These are phyloP conservation scores for Corynascus novoguineensis DNA, from an alignment of 495 filamentous ascomycete genomes.

Conservation along the genomic window DNA sequence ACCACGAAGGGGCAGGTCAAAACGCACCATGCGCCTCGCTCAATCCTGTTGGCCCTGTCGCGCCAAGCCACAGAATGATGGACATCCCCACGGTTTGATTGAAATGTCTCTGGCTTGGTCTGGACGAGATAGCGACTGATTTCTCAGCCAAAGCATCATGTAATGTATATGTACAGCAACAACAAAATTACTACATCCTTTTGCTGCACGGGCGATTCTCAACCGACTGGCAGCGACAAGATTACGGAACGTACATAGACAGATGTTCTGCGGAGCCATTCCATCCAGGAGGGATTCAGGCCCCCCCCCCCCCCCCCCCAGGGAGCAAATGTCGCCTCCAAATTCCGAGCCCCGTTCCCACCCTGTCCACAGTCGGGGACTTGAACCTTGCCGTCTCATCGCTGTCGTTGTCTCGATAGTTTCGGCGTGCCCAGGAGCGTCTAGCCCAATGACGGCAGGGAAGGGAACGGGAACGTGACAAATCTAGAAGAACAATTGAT, in stretches of 20 bases:
- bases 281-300: constrained; percentile 1
- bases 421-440: no score
- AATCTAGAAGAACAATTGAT: no score
- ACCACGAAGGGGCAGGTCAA: background rate
- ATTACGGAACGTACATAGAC: no score
- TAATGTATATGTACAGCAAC: no score
- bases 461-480: no score
- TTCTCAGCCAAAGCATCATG: background rate
- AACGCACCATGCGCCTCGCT: background rate
- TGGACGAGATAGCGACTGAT: background rate
- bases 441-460: no score
- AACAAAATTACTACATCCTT: background rate
- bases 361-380: background rate
- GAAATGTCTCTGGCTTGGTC: background rate
- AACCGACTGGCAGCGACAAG: background rate
- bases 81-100: background rate
- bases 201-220: background rate
- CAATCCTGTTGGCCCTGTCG: background rate
- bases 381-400: constrained; percentile 2
- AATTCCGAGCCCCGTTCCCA: background rate
- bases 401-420: background rate
- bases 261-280: background rate
- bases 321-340: constrained; percentile 10
- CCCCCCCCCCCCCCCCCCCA: no score
- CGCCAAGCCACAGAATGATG: background rate